These are phyloP conservation scores for Yarrowia sp. DNA, from an alignment of 805 yeast species.

Conservation along the genomic window DNA sequence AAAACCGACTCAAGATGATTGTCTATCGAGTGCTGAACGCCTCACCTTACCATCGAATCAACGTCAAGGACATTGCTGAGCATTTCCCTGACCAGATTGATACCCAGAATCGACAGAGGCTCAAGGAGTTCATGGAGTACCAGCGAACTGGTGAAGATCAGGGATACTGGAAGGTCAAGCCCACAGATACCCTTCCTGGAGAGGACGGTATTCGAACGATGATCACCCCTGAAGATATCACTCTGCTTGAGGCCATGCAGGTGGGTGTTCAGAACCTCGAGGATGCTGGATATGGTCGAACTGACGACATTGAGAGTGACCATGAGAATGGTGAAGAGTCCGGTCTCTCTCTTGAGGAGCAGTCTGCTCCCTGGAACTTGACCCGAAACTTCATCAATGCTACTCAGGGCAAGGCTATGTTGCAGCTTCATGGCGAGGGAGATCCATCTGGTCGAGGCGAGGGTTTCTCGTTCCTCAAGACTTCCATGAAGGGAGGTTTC, in stretches of 20 bases:
- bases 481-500: conserved; percentile 96
- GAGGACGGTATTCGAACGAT: conserved; percentile 80
- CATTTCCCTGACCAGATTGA: conserved; percentile 98
- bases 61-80: conserved; percentile 84
- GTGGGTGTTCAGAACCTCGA: conserved; percentile 88
- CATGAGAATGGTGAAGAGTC: conserved; percentile 52
- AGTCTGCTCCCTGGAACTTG: conserved; percentile 92
- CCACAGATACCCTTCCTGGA: conserved; percentile 67
- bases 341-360: conserved; percentile 72
- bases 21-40: conserved; percentile 86
- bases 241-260: conserved; percentile 88
- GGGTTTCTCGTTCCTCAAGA: conserved; percentile 84
- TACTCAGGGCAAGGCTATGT: conserved; percentile 96
- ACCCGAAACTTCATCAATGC: conserved; percentile 90
- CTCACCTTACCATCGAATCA: conserved; percentile 72
- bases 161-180: conserved; percentile 90
- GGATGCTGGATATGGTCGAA: conserved; percentile 67
- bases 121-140: conserved; percentile 97
- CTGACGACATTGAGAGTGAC: conserved; percentile 46
- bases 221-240: conserved; percentile 90
- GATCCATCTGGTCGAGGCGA: conserved; percentile 93
- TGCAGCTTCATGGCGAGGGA: conserved; percentile 92
- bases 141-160: conserved; percentile 94
- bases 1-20: conserved; percentile 90
- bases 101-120: conserved; percentile 93